Evolutionary conservation across 805 yeast genomes (phyloP), one percentile per base, ranked within the genome.

Genomic region (Candida namnaoensis): DNA sequence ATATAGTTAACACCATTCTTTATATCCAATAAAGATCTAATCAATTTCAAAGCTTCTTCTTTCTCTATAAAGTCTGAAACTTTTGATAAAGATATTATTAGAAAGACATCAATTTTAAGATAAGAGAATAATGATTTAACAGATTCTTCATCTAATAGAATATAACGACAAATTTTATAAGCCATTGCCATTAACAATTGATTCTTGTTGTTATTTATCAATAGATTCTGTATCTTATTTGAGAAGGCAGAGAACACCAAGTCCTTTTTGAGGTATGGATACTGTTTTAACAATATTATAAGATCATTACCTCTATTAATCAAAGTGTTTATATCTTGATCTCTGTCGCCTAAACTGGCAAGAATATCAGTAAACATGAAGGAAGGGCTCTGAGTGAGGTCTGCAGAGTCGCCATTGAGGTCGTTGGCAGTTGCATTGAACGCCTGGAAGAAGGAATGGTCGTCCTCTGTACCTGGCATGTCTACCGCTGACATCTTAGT

Each of bases 161-260:
- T 65, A 47, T 82, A 73, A 14, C 96, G 65, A 23, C 88, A 71
- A 1, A 88, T 69, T 39, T 95, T 67, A 57, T 79, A 88, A 0
- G 90, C 95, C 2, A 88, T 72, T 0, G 90, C 83, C 7, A 81
- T 69, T 1, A 86, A 77, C 80, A 27, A 79, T 69, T 38, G 74
- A 19, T 19, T 19, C 3, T 19, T 19, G 19, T 19, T 70, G 7
- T 66, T 67, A 50, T 76, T 78, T 26, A 76, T 64, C 19, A 90
- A 58, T 55, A 88, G 65, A 19, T 71, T 69, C 50, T 79, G 84
- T 10, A 90, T 68, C 30, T 78, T 62, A 39, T 67, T 68, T 25
- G 83, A 65, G 40, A 82, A 72, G 1, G 78, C 74, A 19, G 75
- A 67, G 14, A 82, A 55, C 3, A 72, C 79, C 28, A 90, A 64